phyloP scores from a whole-genome alignment of 1,284 basidiomycete genomes.

The Heterobasidion parviporum region DNA sequence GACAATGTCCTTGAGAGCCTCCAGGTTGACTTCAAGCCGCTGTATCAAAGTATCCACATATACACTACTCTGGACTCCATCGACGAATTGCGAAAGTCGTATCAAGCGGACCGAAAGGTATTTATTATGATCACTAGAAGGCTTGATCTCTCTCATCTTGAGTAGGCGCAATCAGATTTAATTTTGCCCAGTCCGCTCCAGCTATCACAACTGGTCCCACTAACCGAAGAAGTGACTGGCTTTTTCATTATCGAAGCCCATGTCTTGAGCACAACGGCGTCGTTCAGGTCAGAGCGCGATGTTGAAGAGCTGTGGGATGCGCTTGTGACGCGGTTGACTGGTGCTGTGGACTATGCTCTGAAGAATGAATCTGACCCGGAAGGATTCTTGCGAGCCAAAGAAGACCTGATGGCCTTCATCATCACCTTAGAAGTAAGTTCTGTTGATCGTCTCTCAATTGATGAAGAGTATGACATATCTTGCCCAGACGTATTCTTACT shows the following conservation, averaged over 20 bases:
- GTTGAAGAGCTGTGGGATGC: slow-evolving; percentile 97
- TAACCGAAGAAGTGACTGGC: slow-evolving; percentile 94
- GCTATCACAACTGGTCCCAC: slow-evolving; percentile 35
- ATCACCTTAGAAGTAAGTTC: slow-evolving; percentile 86
- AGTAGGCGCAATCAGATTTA: slow-evolving; percentile 90
- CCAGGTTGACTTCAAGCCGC: slow-evolving; percentile 88
- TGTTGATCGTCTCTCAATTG: background rate
- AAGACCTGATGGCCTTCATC: slow-evolving; percentile 79
- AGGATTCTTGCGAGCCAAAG: slow-evolving; percentile 79
- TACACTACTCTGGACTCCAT: slow-evolving; percentile 87
- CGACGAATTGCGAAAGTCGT: slow-evolving; percentile 84
- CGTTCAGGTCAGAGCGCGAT: slow-evolving; percentile 83
- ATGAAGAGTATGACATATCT: slow-evolving; percentile 3
- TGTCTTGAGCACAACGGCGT: slow-evolving; percentile 81
- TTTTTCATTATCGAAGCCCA: slow-evolving; percentile 98
- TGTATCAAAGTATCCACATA: slow-evolving; percentile 97
- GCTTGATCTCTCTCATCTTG: slow-evolving; percentile 6
- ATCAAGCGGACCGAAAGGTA: slow-evolving; percentile 93
- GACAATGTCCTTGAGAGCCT: slow-evolving; percentile 92
- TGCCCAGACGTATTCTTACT: slow-evolving; percentile 75
- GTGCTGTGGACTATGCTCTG: slow-evolving; percentile 70
- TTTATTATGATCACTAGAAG: slow-evolving; percentile 7
- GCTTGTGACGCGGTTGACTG: slow-evolving; percentile 72
- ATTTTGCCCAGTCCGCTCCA: slow-evolving; percentile 75
- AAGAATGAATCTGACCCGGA: slow-evolving; percentile 77